Evolutionary conservation across 108 stramenopile genomes (phyloP), one percentile per base, ranked within the genome.

Genomic region (Cyclotella cryptica): DNA sequence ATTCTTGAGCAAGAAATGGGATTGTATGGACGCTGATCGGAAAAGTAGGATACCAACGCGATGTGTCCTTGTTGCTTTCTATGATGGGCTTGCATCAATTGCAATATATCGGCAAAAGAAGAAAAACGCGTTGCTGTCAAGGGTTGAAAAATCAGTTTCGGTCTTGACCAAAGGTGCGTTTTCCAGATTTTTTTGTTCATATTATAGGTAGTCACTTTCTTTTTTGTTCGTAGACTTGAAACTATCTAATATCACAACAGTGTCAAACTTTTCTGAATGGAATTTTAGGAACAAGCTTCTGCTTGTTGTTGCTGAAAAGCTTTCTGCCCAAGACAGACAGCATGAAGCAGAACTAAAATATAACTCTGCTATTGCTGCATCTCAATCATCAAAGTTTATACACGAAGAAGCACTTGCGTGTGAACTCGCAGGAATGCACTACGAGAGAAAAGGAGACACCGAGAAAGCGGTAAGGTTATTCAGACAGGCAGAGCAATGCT

Each of bases 331-430:
- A 52, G 46, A 46, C 1, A 70, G 70, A 15, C 47, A 64, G 7
- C 28, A 54, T 15, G 61, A 77, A 54, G 77, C 77, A 46, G 43
- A 63, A 13, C 3, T 6, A 28, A 40, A 29, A 27, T 77, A 77
- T 27, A 35, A 69, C 26, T 51, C 47, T 11, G 47, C 77, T n/a
- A 77, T 77, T 35, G 19, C 21, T n/a, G 47, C 69, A 7, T 68
- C 77, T 43, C 51, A 35, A 19, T 54, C 59, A 46, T 77, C 77
- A 39, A 51, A 29, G 17, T 77, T 70, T 27, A 27, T 77, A 18
- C 77, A 77, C n/a, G 77, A 77, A 61, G 66, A 77, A 64, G 77
- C 58, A 35, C 75, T 76, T 57, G n/a, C n/a, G n/a, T n/a, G n/a
- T n/a, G n/a, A n/a, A n/a, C n/a, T n/a, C n/a, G n/a, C n/a, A n/a